Evolutionary conservation across 2,329 filamentous ascomycete species (phyloP).

Genomic region (Proliferodiscus dingleyae): DNA sequence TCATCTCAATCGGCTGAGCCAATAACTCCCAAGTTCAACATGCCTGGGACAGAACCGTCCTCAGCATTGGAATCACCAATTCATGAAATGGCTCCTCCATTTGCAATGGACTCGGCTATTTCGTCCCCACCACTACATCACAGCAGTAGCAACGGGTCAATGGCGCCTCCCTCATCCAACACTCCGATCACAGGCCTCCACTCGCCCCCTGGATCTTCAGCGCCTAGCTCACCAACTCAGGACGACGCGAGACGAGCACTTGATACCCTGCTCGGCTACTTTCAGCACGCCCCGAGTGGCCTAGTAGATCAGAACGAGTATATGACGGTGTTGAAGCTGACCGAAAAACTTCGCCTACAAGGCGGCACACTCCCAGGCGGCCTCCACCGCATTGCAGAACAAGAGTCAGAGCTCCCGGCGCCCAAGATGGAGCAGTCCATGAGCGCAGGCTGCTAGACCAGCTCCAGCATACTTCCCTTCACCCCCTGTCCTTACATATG

Average conservation of each 20-base stretch:
- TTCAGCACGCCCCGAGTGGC: constrained; percentile 61
- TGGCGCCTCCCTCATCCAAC: constrained; percentile 36
- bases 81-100: constrained; percentile 38
- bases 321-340: constrained; percentile 71
- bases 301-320: constrained; percentile 76
- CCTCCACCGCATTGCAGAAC: constrained; percentile 33
- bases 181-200: constrained; percentile 33
- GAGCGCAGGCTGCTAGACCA: constrained; percentile 22
- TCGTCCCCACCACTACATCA: constrained; percentile 44
- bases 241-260: constrained; percentile 82
- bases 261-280: constrained; percentile 75
- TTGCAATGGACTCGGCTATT: constrained; percentile 33
- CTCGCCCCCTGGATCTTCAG: constrained; percentile 48
- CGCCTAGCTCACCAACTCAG: constrained; percentile 63
- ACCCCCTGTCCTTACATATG: constrained; percentile 16
- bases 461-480: constrained; percentile 7
- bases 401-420: constrained; percentile 27
- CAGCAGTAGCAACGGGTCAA: constrained; percentile 47
- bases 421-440: constrained; percentile 31
- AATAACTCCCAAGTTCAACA: constrained; percentile 46
- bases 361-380: constrained; percentile 35
- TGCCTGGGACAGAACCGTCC: constrained; percentile 35
- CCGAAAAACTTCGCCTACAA: constrained; percentile 73
- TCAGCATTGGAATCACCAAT: constrained; percentile 47
- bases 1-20: constrained; percentile 47